phyloP scores from a whole-genome alignment of 352 stramenopile genomes.

The Pythium plurisporium region DNA sequence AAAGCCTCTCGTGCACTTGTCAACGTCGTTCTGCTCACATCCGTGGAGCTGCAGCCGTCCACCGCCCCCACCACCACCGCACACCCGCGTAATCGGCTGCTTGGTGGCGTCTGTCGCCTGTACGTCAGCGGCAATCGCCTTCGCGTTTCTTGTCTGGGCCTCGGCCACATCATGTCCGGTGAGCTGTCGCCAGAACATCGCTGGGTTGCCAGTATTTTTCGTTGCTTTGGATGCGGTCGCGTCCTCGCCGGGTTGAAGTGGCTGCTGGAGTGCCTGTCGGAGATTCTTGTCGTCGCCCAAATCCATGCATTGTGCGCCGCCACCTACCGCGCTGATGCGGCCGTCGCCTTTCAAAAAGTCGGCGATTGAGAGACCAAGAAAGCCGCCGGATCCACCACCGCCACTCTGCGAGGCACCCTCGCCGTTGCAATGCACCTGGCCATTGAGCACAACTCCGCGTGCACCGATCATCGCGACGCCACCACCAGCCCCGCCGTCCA shows the following conservation, averaged over 20 bases:
- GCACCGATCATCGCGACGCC: constrained; percentile 68
- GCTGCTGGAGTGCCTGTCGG: not conserved
- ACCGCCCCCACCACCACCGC: constrained; percentile 66
- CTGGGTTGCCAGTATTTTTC: not conserved
- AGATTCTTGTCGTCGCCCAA: constrained; percentile 1
- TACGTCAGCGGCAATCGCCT: not conserved
- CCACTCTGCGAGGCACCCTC: constrained; percentile 47
- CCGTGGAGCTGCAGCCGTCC: constrained; percentile 67
- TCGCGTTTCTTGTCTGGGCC: not conserved
- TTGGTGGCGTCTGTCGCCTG: not conserved
- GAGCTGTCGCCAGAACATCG: not conserved
- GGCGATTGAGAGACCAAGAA: constrained; percentile 56
- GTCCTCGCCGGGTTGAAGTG: not conserved
- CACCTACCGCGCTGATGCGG: constrained; percentile 65
- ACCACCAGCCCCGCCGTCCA: constrained; percentile 57
- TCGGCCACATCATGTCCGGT: not conserved
- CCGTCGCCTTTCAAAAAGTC: constrained; percentile 55
- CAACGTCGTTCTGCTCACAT: constrained; percentile 60
- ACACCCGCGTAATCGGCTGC: constrained; percentile 26
- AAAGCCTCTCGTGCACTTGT: constrained; percentile 62
- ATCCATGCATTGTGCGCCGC: constrained; percentile 46
- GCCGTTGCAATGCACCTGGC: constrained; percentile 68
- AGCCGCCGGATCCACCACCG: constrained; percentile 69
- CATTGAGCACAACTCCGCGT: constrained; percentile 52
- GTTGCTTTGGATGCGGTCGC: not conserved